Percentiles rank a stretch among this genome's conserved stretches.
These are phyloP conservation scores for Cladorrhinum sp. DNA, from an alignment of 2,329 filamentous ascomycete genomes.

Conservation along the genomic window DNA sequence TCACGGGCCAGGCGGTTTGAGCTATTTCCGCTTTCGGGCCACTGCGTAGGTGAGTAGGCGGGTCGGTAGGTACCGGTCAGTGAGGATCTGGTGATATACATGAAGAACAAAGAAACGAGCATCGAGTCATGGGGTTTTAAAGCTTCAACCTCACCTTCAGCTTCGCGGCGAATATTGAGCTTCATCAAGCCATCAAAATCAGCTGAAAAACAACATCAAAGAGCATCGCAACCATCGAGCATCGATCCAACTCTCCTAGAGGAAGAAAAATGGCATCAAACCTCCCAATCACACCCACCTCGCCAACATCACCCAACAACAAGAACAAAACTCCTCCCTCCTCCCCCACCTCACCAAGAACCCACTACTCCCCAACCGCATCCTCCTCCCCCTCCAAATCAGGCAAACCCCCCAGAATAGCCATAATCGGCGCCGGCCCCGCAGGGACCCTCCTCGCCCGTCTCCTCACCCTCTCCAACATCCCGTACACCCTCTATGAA, in stretches of 20 bases:
- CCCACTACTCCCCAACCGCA: no score
- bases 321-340: background rate
- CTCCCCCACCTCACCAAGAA: background rate
- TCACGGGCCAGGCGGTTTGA: background rate
- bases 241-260: no score
- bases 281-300: background rate
- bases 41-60: background rate
- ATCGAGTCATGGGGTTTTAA: background rate
- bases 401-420: conserved; percentile 34
- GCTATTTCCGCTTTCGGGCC: background rate
- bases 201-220: background rate
- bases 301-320: background rate
- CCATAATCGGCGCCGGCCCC: conserved; percentile 49
- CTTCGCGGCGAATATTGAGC: background rate
- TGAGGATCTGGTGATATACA: no score
- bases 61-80: no score
- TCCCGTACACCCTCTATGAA: conserved; percentile 51
- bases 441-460: conserved; percentile 50
- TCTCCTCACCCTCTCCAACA: conserved; percentile 46
- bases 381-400: background rate
- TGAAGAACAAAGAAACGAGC: background rate
- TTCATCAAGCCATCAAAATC: background rate
- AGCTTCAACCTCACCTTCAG: background rate
- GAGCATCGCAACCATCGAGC: no score
- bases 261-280: no score